phyloP scores from a whole-genome alignment of 371 early-diverging fungal species.

The Zancudomyces culisetae region DNA sequence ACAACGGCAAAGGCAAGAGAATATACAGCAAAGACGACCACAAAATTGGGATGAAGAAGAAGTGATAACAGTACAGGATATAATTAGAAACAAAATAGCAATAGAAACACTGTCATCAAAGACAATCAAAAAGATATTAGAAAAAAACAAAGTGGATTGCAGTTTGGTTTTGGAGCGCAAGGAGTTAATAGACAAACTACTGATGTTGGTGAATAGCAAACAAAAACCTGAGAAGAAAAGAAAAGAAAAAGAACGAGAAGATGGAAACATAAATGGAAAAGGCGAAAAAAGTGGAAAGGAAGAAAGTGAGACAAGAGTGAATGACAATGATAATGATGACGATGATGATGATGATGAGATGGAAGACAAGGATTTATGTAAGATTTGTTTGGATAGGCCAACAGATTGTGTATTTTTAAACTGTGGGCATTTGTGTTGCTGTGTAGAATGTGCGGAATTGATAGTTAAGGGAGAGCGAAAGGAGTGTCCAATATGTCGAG shows the following conservation, averaged over 20 bases:
- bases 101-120: slow-evolving; percentile 13
- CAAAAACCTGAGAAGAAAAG: no score
- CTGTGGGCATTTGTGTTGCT: slow-evolving; percentile 30
- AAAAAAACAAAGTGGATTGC: slow-evolving; percentile 16
- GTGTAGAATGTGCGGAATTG: slow-evolving; percentile 24
- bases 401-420: slow-evolving; percentile 29
- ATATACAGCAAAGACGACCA: neutral
- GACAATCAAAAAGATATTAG: slow-evolving; percentile 21
- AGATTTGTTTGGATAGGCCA: slow-evolving; percentile 24
- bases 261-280: no score
- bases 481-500: slow-evolving; percentile 31
- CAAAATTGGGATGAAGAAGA: neutral
- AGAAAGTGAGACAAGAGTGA: slow-evolving; percentile 11
- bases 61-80: slow-evolving; percentile 12
- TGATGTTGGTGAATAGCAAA: slow-evolving; percentile 19
- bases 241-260: no score
- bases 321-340: neutral
- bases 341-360: neutral
- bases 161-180: slow-evolving; percentile 21
- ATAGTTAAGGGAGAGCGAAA: slow-evolving; percentile 14
- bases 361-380: slow-evolving; percentile 23
- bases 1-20: neutral
- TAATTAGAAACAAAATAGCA: slow-evolving; percentile 12
- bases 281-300: no score
- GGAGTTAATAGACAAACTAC: slow-evolving; percentile 21